Percentiles rank a stretch among this genome's conserved stretches.
These are phyloP conservation scores for Xylaria sp. DNA, from an alignment of 2,329 filamentous ascomycete species.

Conservation along the genomic window DNA sequence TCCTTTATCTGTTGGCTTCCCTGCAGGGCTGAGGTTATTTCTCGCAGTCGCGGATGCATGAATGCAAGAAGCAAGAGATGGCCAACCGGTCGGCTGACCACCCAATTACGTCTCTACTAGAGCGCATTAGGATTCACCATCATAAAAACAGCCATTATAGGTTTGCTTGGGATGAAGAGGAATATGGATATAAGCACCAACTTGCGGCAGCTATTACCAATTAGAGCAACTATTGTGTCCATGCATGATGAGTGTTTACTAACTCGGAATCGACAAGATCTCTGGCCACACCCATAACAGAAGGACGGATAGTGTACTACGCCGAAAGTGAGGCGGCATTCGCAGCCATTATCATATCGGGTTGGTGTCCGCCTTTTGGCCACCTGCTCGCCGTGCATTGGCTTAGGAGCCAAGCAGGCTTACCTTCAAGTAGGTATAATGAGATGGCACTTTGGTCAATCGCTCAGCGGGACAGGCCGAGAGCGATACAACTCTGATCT, in stretches of 20 bases:
- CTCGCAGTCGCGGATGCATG: slow-evolving; percentile 1
- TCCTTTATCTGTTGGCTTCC: background rate
- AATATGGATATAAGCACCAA: background rate
- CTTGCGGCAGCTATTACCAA: too few relatives aligned
- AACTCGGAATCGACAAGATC: background rate
- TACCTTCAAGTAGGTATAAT: too few relatives aligned
- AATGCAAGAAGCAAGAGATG: slow-evolving; percentile 1
- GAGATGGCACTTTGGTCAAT: slow-evolving; percentile 11
- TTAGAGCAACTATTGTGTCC: background rate
- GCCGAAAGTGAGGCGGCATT: background rate
- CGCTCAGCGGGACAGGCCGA: slow-evolving; percentile 34
- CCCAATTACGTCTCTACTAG: background rate
- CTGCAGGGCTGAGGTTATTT: background rate
- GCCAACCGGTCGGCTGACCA: background rate
- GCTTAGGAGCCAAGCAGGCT: background rate
- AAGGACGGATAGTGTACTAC: background rate
- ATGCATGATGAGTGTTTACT: background rate
- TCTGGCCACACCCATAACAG: background rate
- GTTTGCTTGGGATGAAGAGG: background rate
- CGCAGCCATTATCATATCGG: slow-evolving; percentile 6
- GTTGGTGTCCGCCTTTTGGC: slow-evolving; percentile 7
- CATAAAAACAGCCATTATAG: background rate
- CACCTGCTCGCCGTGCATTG: slow-evolving; percentile 4
- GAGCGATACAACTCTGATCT: slow-evolving; percentile 27
- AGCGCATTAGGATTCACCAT: background rate